Percentiles rank a stretch among this genome's conserved stretches.
phyloP scores from a whole-genome alignment of 192 early-diverging fungal genomes.

The Coemansia sp. region DNA sequence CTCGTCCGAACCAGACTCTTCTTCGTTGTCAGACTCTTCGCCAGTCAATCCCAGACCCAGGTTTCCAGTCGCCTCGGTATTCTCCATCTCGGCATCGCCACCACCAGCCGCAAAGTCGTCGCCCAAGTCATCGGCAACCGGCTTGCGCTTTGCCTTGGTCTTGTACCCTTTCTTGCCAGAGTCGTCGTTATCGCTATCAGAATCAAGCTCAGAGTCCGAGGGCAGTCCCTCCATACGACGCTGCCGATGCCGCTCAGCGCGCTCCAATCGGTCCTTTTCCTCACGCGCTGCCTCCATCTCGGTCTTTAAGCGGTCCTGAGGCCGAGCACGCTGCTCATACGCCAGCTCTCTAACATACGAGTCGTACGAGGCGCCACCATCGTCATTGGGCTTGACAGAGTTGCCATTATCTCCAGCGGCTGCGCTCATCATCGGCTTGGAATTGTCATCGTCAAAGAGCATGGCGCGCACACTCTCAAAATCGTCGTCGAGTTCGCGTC shows the following conservation, averaged over 20 bases:
- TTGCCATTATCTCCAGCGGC: neutral
- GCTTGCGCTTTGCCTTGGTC: conserved; percentile 47
- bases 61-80: neutral
- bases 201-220: conserved; percentile 53
- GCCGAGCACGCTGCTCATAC: conserved; percentile 81
- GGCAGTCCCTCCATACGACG: conserved; percentile 84
- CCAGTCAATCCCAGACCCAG: neutral
- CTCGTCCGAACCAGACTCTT: conserved; percentile 37
- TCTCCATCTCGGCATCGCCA: neutral
- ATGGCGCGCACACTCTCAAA: conserved; percentile 81
- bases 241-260: conserved; percentile 77
- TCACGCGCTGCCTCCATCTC: conserved; percentile 91
- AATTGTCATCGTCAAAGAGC: conserved; percentile 55
- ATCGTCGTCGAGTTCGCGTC: conserved; percentile 87
- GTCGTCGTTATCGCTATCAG: conserved; percentile 65
- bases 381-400: conserved; percentile 12
- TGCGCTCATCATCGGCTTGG: conserved; percentile 38
- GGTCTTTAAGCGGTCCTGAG: conserved; percentile 91
- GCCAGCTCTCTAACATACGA: conserved; percentile 78
- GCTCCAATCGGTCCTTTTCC: conserved; percentile 83
- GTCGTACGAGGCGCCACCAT: conserved; percentile 80
- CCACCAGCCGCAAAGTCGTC: conserved; percentile 65
- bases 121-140: conserved; percentile 70
- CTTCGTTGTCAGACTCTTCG: conserved; percentile 52
- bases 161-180: conserved; percentile 56